Conservation (phyloP, 1,284 basidiomycete species). For the Ustilago shanxiensis region DNA sequence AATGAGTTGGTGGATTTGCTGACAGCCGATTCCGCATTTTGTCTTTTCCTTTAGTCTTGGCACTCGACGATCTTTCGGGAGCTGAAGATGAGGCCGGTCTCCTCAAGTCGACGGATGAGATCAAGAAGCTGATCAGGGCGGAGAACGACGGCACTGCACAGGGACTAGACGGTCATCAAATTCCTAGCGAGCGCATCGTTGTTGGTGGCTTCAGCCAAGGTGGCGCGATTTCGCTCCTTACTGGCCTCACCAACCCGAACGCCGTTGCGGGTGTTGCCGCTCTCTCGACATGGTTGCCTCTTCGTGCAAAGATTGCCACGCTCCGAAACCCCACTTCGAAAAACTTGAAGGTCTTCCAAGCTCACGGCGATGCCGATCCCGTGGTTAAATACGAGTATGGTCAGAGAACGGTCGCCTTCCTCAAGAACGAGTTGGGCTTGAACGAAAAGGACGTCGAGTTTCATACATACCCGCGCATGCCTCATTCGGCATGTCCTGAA, state of each 20-base stretch:
- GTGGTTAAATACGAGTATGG: constrained; percentile 65
- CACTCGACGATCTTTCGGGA: constrained; percentile 62
- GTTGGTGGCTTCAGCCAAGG: constrained; percentile 65
- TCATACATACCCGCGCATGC: constrained; percentile 63
- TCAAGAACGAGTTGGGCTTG: constrained; percentile 57
- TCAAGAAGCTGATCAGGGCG: constrained; percentile 62
- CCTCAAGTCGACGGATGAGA: constrained; percentile 54
- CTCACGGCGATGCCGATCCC: constrained; percentile 64
- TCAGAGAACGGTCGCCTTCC: constrained; percentile 44
- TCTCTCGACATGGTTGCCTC: constrained; percentile 67
- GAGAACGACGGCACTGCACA: constrained; percentile 61
- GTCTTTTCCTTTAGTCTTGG: constrained; percentile 18
- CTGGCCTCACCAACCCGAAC: constrained; percentile 54
- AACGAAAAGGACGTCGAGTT: constrained; percentile 50
- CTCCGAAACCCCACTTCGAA: constrained; percentile 45
- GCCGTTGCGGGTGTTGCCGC: constrained; percentile 62
- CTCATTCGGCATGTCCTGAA: constrained; percentile 66
- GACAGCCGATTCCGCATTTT: background rate
- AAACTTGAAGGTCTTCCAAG: constrained; percentile 63
- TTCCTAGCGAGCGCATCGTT: constrained; percentile 64
- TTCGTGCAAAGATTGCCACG: constrained; percentile 58
- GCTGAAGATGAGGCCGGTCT: constrained; percentile 66
- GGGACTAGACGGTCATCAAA: constrained; percentile 55
- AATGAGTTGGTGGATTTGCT: background rate
- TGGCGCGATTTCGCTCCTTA: constrained; percentile 64